Evolutionary conservation across 129 eudicot species (phyloP).

Genomic region (Heracleum sosnowskyi): DNA sequence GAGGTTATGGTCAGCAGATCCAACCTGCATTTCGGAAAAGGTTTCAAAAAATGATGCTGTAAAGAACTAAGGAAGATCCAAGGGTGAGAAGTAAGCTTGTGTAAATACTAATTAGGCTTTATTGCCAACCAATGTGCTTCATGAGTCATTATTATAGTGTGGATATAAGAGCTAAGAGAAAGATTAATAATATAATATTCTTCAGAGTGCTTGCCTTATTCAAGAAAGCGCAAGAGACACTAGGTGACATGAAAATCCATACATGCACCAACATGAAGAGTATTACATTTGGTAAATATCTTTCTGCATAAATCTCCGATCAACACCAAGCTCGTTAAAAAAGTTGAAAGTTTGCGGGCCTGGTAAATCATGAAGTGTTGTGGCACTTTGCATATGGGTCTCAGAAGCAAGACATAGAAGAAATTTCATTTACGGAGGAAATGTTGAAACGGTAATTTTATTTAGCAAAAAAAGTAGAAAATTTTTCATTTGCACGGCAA

Average conservation of each 20-base stretch:
- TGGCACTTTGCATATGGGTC: neutral
- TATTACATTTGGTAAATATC: neutral
- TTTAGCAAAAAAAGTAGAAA: neutral
- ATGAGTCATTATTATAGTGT: neutral
- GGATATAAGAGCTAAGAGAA: neutral
- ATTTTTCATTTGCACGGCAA: neutral
- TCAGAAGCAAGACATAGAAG: neutral
- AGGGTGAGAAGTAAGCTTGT: neutral
- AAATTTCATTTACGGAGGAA: neutral
- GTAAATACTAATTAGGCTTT: neutral
- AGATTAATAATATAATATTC: neutral
- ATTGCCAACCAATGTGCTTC: neutral
- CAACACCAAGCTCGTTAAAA: neutral
- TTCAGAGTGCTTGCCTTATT: neutral
- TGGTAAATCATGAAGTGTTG: neutral
- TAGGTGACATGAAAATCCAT: neutral
- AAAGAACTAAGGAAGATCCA: too few species aligned
- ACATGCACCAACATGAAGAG: neutral
- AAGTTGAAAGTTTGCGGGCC: neutral
- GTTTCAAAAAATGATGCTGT: neutral
- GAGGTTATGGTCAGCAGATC: constrained; percentile 62
- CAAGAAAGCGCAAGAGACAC: neutral
- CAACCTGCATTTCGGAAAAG: constrained; percentile 34
- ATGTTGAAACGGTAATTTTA: neutral
- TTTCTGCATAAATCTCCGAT: neutral